Evolutionary conservation across 192 early-diverging fungal genomes (phyloP).

Genomic region (Piromyces finnis): DNA sequence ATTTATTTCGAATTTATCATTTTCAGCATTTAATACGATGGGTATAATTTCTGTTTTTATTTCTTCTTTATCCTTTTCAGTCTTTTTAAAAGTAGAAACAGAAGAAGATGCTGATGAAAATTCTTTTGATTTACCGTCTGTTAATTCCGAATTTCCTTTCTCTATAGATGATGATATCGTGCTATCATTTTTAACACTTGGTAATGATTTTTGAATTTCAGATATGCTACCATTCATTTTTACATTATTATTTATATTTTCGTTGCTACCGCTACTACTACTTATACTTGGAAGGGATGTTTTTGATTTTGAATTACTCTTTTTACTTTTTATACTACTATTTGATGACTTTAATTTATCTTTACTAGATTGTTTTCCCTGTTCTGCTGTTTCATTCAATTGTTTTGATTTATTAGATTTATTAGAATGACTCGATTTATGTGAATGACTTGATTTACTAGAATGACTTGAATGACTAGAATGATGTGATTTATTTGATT

Average conservation of each 20-base stretch:
- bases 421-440: not conserved
- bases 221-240: no score
- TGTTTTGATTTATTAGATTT: not conserved
- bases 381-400: not conserved
- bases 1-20: not conserved
- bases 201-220: no score
- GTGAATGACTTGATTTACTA: not conserved
- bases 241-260: no score
- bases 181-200: no score
- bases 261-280: no score
- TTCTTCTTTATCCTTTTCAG: not conserved
- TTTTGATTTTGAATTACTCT: not conserved
- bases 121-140: no score
- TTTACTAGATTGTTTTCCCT: not conserved
- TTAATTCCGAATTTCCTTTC: no score
- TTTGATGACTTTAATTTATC: not conserved
- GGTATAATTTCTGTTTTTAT: not conserved
- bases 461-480: not conserved
- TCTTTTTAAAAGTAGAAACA: no score
- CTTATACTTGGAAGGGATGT: no score
- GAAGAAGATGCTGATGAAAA: no score
- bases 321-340: not conserved
- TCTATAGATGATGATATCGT: no score
- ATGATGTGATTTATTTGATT: not conserved
- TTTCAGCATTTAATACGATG: not conserved